Percentiles rank a stretch among this genome's conserved stretches.
These are phyloP conservation scores for Purshia tridentata DNA, from an alignment of 306 rosid genomes.

Conservation along the genomic window DNA sequence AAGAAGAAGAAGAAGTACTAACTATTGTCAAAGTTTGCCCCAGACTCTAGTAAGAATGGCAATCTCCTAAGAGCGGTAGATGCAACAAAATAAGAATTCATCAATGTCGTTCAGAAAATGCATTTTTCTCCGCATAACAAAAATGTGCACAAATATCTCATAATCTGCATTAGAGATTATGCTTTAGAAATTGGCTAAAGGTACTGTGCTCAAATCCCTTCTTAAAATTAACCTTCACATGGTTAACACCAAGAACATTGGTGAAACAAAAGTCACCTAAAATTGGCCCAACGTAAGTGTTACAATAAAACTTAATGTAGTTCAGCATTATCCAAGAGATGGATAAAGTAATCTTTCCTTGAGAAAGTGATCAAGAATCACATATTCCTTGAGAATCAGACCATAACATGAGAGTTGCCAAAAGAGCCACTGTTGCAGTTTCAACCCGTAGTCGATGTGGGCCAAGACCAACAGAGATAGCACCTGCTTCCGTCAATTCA, in stretches of 20 bases:
- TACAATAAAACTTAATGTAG: background rate
- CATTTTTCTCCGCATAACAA: background rate
- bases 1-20: too few species aligned
- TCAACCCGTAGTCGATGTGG: slow-evolving; percentile 84
- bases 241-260: background rate
- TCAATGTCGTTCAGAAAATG: background rate
- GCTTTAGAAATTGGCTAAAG: background rate
- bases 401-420: slow-evolving; percentile 79
- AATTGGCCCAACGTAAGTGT: background rate
- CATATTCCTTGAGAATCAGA: slow-evolving; percentile 54
- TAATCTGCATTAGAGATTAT: background rate
- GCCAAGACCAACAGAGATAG: slow-evolving; percentile 75
- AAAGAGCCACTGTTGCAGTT: slow-evolving; percentile 84
- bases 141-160: background rate
- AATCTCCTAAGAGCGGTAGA: background rate
- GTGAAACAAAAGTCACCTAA: background rate
- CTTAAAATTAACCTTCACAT: background rate
- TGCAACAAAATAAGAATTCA: background rate
- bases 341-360: slow-evolving; percentile 25
- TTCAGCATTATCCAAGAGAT: slow-evolving; percentile 14
- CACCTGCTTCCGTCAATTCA: slow-evolving; percentile 73
- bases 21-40: background rate
- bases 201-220: background rate
- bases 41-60: background rate
- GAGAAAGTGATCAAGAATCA: slow-evolving; percentile 23